Evolutionary conservation across 2,329 filamentous ascomycete genomes (phyloP).

Genomic region (Hypoxylon sp.): DNA sequence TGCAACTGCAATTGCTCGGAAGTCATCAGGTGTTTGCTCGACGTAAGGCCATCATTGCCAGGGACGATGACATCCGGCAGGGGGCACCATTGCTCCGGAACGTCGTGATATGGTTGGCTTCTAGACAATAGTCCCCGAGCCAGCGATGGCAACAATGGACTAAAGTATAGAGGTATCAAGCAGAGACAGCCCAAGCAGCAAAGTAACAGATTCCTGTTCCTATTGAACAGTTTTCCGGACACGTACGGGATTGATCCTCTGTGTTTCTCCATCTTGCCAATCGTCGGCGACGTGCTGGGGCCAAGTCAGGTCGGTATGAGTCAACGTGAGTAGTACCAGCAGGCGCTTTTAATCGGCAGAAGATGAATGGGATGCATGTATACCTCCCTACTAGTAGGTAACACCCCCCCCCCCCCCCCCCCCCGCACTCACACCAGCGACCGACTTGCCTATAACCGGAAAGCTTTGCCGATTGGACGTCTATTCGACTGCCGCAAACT

Average conservation of each 20-base stretch:
- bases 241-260: neutral
- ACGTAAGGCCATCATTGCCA: conserved; percentile 19
- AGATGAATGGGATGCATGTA: neutral
- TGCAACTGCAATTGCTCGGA: conserved; percentile 18
- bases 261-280: conserved; percentile 21
- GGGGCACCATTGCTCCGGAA: conserved; percentile 32
- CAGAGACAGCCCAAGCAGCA: conserved; percentile 13
- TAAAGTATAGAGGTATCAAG: conserved; percentile 11
- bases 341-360: neutral
- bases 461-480: conserved; percentile 17
- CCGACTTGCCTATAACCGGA: conserved; percentile 15
- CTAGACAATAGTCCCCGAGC: neutral
- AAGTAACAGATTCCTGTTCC: conserved; percentile 7
- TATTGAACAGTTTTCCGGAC: neutral
- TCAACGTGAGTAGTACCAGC: neutral
- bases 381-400: neutral
- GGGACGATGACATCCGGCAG: conserved; percentile 17
- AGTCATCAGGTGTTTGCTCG: conserved; percentile 31
- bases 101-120: neutral
- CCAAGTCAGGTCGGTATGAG: neutral
- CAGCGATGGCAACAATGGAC: conserved; percentile 3
- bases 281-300: neutral
- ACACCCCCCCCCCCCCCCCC: too few relatives aligned
- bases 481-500: neutral
- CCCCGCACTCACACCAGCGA: too few relatives aligned